These are phyloP conservation scores for Flagelloscypha sp. DNA, from an alignment of 768 basidiomycete species.

Conservation along the genomic window DNA sequence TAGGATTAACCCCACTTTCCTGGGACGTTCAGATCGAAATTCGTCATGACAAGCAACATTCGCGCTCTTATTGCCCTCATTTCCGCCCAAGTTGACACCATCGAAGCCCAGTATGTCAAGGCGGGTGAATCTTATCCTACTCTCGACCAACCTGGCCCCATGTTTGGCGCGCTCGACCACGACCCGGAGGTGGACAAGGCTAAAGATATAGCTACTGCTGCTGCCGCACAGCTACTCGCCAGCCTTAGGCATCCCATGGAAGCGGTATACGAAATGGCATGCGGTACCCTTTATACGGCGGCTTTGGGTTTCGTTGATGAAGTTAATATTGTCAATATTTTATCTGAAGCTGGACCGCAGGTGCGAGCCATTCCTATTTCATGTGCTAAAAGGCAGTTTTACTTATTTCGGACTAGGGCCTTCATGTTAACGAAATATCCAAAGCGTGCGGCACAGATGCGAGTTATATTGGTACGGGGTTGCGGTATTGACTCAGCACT, in stretches of 20 bases:
- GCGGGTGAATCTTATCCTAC: slow-evolving; percentile 15
- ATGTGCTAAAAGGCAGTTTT: background rate
- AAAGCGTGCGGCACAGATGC: slow-evolving; percentile 19
- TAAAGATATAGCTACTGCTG: slow-evolving; percentile 15
- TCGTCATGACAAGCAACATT: no score
- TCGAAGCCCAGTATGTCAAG: slow-evolving; percentile 17
- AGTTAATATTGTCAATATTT: slow-evolving; percentile 25
- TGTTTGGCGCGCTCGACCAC: background rate
- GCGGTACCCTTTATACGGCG: slow-evolving; percentile 12
- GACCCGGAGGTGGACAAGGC: slow-evolving; percentile 10
- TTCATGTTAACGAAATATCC: slow-evolving; percentile 27
- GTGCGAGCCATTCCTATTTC: no score
- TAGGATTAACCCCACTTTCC: no score
- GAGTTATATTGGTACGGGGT: slow-evolving; percentile 21
- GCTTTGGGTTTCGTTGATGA: slow-evolving; percentile 18
- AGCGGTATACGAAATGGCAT: slow-evolving; percentile 7
- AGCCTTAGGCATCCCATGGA: slow-evolving; percentile 13
- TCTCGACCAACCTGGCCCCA: slow-evolving; percentile 17
- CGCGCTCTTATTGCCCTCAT: slow-evolving; percentile 19
- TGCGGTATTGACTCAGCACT: background rate
- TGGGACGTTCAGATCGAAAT: no score
- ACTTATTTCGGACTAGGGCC: slow-evolving; percentile 14
- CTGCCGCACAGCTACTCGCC: slow-evolving; percentile 21
- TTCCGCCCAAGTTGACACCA: slow-evolving; percentile 13
- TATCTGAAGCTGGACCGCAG: slow-evolving; percentile 23